Evolutionary conservation across 805 yeast genomes (phyloP), one percentile per base, ranked within the genome.

Genomic region (Sugiyamaella qingdaonensis): DNA sequence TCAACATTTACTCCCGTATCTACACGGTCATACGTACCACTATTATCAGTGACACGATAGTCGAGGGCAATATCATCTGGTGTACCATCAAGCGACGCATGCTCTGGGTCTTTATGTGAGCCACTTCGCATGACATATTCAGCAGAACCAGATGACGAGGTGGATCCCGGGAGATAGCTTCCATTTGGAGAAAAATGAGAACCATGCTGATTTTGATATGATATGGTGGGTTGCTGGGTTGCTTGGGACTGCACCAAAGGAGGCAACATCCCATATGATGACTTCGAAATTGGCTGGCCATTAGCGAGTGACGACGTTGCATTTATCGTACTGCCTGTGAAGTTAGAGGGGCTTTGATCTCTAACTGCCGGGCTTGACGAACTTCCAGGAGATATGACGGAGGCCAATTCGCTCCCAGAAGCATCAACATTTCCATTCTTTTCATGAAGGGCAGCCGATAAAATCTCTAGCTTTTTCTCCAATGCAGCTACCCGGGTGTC

Each of bases 401-500:
- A n/a, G 4, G 24, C 43, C 5, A 21, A 3, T 7, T 10, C 13
- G 7, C 4, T 24, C 5, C 14, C 19, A n/a, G 43, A 16, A 34
- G 4, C 16, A n/a, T 14, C 37, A 9, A n/a, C 37, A 5, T 16
- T 16, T 11, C 37, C 50, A 44, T 46, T 43, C 29, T 39, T 48
- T 13, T 31, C 48, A 41, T 51, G 48, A 33, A 47, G 49, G 44
- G 60, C 64, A 24, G 54, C 59, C 8, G 59, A 61, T 16, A 64
- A 57, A 13, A 55, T 59, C 37, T 61, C 62, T 14, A 66, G 59
- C 54, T 63, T 71, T 51, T 60, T 58, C 54, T 64, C 74, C 46
- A 66, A 58, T 49, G 63, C 73, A 21, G 68, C 67, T 29, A 66
- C 66, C 61, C 52, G 35, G 9, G 58, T 58, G 43, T 66, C 69